Conservation (phyloP, 2,329 filamentous ascomycete genomes). For the Tolypocladium nubicola region DNA sequence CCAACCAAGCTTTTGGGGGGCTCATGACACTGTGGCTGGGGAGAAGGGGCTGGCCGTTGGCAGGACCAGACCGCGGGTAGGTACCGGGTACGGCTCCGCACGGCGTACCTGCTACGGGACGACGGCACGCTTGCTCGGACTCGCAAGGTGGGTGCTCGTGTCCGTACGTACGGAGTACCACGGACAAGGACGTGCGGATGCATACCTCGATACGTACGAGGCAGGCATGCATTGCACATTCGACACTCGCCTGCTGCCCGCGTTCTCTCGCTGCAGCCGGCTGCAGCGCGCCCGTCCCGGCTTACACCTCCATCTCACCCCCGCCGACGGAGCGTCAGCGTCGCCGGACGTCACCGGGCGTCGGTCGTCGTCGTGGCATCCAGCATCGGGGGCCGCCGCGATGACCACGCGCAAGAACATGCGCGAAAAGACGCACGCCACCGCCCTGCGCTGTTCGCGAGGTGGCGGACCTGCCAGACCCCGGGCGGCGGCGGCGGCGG, state of each 20-base stretch:
- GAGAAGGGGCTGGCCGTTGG: not conserved
- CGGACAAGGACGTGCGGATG: no score
- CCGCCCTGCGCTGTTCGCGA: not conserved
- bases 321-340: not conserved
- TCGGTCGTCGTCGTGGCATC: not conserved
- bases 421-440: not conserved
- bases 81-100: not conserved
- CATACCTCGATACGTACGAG: not conserved
- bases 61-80: not conserved
- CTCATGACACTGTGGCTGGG: constrained; percentile 2
- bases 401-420: not conserved
- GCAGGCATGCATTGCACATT: no score
- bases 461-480: not conserved
- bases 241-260: no score
- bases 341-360: not conserved
- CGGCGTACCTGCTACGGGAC: not conserved
- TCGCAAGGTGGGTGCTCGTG: not conserved
- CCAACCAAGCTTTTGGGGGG: not conserved
- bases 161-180: no score
- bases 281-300: not conserved
- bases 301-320: no score
- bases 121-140: not conserved
- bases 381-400: not conserved
- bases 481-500: not conserved
- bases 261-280: not conserved